These are phyloP conservation scores for Parathielavia hyrcaniae DNA, from an alignment of 495 filamentous ascomycete species.

Conservation along the genomic window DNA sequence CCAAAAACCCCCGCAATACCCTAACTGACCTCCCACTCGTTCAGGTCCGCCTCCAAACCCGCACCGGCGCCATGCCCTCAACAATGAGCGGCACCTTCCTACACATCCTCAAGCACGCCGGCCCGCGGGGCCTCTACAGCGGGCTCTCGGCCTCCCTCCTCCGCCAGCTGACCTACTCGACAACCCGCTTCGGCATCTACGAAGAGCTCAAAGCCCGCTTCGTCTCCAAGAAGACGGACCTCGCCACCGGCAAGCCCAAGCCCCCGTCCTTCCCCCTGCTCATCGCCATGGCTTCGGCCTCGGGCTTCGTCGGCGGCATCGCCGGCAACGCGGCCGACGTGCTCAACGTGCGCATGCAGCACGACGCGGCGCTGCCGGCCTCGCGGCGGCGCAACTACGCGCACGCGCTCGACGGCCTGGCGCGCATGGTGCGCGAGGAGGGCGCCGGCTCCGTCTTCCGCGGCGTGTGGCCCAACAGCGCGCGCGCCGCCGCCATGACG, in stretches of 20 bases:
- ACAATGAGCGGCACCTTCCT: slow-evolving; percentile 76
- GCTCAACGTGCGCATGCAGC: slow-evolving; percentile 97
- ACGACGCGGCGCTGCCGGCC: slow-evolving; percentile 74
- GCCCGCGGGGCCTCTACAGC: slow-evolving; percentile 70
- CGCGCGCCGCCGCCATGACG: slow-evolving; percentile 89
- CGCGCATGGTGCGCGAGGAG: slow-evolving; percentile 77
- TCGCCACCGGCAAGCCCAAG: slow-evolving; percentile 35
- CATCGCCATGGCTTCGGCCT: slow-evolving; percentile 70
- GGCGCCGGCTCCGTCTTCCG: slow-evolving; percentile 68
- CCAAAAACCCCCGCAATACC: not conserved
- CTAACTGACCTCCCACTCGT: slow-evolving; percentile 6
- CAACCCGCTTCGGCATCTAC: slow-evolving; percentile 89
- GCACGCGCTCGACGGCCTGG: slow-evolving; percentile 78
- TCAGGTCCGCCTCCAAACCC: slow-evolving; percentile 80
- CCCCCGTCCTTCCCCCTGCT: slow-evolving; percentile 62
- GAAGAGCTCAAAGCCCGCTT: slow-evolving; percentile 73
- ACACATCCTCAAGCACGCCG: slow-evolving; percentile 59
- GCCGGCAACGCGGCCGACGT: slow-evolving; percentile 94
- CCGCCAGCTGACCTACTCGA: slow-evolving; percentile 88
- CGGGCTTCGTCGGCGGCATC: slow-evolving; percentile 83
- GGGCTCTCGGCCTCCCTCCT: slow-evolving; percentile 88
- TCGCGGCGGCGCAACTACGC: slow-evolving; percentile 78
- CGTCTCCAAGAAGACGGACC: slow-evolving; percentile 33
- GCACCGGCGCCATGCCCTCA: slow-evolving; percentile 57
- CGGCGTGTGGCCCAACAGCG: slow-evolving; percentile 86